Conservation (phyloP, 2,329 filamentous ascomycete genomes). For the Teratosphaeria zuluensis region DNA sequence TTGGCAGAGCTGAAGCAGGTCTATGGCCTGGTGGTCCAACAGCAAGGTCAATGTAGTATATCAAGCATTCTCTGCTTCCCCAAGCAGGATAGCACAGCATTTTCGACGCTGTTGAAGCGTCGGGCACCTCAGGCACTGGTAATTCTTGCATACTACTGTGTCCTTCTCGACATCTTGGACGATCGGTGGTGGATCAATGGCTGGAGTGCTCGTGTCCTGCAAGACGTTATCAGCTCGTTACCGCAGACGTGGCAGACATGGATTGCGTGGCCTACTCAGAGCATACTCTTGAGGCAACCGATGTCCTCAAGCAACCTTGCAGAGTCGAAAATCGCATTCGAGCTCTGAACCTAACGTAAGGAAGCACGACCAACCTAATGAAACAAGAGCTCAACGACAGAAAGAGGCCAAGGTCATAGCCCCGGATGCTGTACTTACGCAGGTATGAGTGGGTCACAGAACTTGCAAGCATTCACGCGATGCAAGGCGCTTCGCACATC, state of each 20-base stretch:
- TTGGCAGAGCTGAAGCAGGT: constrained; percentile 19
- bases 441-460: no score
- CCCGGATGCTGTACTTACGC: no score
- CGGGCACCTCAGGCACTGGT: constrained; percentile 21
- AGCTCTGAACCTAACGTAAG: no score
- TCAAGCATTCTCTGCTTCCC: constrained; percentile 23
- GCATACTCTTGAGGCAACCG: constrained; percentile 9
- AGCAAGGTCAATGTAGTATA: constrained; percentile 11
- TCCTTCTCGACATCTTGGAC: constrained; percentile 20
- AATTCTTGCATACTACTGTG: constrained; percentile 21
- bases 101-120: constrained; percentile 17
- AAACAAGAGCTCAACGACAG: no score
- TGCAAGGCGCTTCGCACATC: no score
- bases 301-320: background rate
- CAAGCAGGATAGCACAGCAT: constrained; percentile 17
- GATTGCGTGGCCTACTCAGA: constrained; percentile 22
- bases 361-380: no score
- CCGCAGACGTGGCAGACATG: constrained; percentile 20
- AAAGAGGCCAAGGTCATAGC: no score
- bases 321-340: no score
- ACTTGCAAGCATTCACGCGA: no score
- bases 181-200: constrained; percentile 21
- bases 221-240: constrained; percentile 16
- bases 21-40: constrained; percentile 12
- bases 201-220: constrained; percentile 16